Percentiles rank a stretch among this genome's conserved stretches.
Conservation (phyloP, 305 asterid species). For the Solanum chacoense region DNA sequence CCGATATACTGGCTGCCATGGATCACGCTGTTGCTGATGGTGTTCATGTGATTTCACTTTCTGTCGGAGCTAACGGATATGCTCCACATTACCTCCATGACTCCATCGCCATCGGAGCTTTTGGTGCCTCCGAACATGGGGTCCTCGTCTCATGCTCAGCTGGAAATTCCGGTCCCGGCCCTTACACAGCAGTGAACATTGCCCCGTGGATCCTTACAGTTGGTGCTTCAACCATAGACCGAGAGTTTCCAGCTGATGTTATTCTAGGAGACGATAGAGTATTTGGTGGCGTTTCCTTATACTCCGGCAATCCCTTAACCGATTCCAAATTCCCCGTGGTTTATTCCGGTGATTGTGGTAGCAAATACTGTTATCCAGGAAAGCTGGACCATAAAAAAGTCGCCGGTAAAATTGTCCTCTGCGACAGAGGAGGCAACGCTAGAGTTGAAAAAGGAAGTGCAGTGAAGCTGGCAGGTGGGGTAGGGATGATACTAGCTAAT, state of each 20-base stretch:
- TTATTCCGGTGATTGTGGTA: conserved; percentile 69
- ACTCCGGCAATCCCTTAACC: conserved; percentile 39
- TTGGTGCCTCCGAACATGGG: conserved; percentile 60
- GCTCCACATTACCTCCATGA: conserved; percentile 60
- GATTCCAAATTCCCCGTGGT: conserved; percentile 39
- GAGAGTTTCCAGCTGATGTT: conserved; percentile 90
- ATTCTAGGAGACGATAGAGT: conserved; percentile 58
- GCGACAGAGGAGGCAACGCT: conserved; percentile 92
- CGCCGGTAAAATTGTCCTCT: conserved; percentile 65
- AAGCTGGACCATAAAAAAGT: conserved; percentile 42
- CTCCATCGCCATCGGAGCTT: conserved; percentile 84
- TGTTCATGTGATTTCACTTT: conserved; percentile 67
- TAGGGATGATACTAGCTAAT: conserved; percentile 71
- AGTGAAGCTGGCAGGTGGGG: conserved; percentile 75
- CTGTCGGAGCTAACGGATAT: conserved; percentile 72
- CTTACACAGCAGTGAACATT: conserved; percentile 61
- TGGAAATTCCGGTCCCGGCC: conserved; percentile 77
- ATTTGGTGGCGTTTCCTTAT: conserved; percentile 73
- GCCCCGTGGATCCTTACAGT: conserved; percentile 97
- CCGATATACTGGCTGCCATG: conserved; percentile 84
- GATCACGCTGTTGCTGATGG: conserved; percentile 76
- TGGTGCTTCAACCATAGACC: conserved; percentile 87
- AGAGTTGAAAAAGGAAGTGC: conserved; percentile 83
- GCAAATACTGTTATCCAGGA: conserved; percentile 64
- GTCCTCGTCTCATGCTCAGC: conserved; percentile 82